phyloP scores from a whole-genome alignment of 1,284 basidiomycete genomes.

The Heliocybe sulcata region DNA sequence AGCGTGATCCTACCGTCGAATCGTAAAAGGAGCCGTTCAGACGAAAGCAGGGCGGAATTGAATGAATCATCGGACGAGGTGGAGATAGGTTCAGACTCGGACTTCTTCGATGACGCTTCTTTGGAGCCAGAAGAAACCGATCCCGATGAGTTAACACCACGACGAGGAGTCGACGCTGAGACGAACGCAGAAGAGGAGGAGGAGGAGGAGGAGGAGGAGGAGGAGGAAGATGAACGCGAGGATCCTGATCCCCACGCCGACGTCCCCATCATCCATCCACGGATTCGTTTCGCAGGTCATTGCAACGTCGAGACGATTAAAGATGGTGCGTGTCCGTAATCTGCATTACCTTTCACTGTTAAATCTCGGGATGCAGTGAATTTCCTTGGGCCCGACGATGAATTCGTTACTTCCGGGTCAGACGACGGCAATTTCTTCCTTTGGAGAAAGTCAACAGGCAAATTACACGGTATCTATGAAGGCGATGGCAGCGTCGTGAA shows the following conservation, averaged over 20 bases:
- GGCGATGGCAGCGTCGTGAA: constrained; percentile 84
- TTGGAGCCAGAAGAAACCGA: constrained; percentile 8
- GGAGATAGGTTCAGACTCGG: constrained; percentile 16
- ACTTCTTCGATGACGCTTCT: constrained; percentile 13
- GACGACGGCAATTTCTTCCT: constrained; percentile 87
- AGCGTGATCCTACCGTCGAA: constrained; percentile 5
- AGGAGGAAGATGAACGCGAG: constrained; percentile 20
- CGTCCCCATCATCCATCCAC: constrained; percentile 66
- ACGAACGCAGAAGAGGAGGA: constrained; percentile 14
- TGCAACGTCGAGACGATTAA: constrained; percentile 87
- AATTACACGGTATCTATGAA: constrained; percentile 72
- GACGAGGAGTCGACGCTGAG: constrained; percentile 19
- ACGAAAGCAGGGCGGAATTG: neutral
- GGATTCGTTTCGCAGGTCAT: constrained; percentile 61
- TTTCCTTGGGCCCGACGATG: constrained; percentile 73
- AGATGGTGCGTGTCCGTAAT: constrained; percentile 58
- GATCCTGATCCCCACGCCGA: constrained; percentile 21
- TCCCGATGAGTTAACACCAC: neutral
- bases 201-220: constrained; percentile 21
- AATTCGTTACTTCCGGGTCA: constrained; percentile 81
- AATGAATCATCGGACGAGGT: constrained; percentile 1
- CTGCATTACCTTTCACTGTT: neutral
- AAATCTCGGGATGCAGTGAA: constrained; percentile 47
- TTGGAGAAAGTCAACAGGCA: constrained; percentile 69
- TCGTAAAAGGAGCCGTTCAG: neutral